Conservation (phyloP, 306 rosid genomes). For the Quercus ilex region DNA sequence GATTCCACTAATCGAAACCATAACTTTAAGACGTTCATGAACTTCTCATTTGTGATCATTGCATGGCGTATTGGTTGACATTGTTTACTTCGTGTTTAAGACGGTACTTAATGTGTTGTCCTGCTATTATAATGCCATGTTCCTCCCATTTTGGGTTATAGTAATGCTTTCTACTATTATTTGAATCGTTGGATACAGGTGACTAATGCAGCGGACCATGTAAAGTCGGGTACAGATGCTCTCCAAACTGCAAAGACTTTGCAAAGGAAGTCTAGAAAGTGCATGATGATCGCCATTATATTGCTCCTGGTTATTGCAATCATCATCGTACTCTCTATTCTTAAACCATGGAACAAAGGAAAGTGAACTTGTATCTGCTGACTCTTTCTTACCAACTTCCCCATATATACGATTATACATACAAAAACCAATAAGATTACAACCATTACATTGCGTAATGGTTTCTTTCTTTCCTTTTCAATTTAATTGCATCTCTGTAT, state of each 20-base stretch:
- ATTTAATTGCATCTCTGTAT: constrained; percentile 5
- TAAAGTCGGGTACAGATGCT: constrained; percentile 64
- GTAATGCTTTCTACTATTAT: neutral
- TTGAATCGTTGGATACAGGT: constrained; percentile 44
- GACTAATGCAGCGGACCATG: constrained; percentile 77
- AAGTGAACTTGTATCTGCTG: constrained; percentile 3
- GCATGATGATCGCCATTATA: constrained; percentile 76
- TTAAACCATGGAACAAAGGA: constrained; percentile 73
- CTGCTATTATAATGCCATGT: neutral
- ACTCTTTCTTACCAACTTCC: neutral
- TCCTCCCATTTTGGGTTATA: neutral
- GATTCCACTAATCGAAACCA: neutral
- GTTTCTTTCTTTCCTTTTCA: neutral
- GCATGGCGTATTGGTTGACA: no score
- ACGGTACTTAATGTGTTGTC: neutral
- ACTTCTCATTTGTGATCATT: neutral
- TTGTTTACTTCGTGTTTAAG: neutral
- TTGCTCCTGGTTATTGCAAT: constrained; percentile 61
- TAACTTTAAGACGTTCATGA: neutral
- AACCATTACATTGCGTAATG: neutral
- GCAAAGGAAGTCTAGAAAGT: constrained; percentile 79
- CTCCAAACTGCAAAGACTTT: constrained; percentile 66
- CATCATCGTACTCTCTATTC: constrained; percentile 54
- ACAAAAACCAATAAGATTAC: neutral
- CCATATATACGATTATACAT: neutral